phyloP scores from a whole-genome alignment of 495 filamentous ascomycete genomes.

The Glonium stellatum region DNA sequence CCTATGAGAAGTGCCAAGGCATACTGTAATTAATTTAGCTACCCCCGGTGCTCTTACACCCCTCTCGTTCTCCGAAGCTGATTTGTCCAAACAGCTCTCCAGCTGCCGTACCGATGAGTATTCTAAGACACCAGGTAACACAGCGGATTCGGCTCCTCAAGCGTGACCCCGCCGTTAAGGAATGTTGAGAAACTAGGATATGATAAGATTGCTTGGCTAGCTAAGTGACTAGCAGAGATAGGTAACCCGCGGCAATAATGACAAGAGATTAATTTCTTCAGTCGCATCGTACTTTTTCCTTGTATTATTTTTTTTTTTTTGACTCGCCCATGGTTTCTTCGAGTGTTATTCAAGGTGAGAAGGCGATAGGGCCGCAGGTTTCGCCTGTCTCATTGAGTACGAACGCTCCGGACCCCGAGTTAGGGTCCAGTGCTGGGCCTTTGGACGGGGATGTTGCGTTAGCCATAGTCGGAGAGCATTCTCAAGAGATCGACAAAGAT shows the following conservation, averaged over 20 bases:
- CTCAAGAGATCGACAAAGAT: conserved; percentile 45
- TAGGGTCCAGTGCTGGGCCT: conserved; percentile 5
- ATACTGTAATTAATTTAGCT: no score
- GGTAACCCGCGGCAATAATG: neutral
- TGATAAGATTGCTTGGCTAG: no score
- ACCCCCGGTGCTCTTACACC: no score
- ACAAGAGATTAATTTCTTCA: neutral
- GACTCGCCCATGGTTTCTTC: neutral
- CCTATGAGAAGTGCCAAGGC: no score
- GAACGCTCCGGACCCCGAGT: neutral
- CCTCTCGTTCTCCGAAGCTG: no score
- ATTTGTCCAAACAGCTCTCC: no score
- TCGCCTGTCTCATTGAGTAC: neutral
- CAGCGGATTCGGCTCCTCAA: no score
- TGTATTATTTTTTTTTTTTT: neutral
- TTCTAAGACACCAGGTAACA: no score
- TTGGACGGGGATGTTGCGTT: conserved; percentile 43
- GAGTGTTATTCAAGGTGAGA: neutral
- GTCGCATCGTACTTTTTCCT: neutral
- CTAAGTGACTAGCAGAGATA: no score
- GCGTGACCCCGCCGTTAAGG: neutral
- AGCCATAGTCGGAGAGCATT: conserved; percentile 46
- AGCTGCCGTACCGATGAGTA: no score
- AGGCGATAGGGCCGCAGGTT: neutral
- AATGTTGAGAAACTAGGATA: neutral